These are phyloP conservation scores for Rhodamnia argentea DNA, from an alignment of 345 rosid species.

Conservation along the genomic window DNA sequence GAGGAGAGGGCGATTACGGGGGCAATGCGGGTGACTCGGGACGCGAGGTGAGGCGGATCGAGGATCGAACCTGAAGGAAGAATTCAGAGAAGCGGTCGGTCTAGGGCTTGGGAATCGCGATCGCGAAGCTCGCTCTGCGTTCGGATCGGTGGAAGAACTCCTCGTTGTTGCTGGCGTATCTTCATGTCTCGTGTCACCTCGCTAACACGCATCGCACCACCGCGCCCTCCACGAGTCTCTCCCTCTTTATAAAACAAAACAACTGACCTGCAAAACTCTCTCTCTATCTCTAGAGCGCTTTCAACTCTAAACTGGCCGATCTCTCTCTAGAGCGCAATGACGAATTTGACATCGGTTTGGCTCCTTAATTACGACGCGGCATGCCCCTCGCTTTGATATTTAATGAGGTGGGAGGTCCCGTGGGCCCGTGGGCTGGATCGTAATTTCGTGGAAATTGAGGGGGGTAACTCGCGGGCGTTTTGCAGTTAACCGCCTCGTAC, in stretches of 20 bases:
- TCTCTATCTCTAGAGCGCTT: not conserved
- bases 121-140: not conserved
- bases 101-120: not conserved
- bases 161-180: not conserved
- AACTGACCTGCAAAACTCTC: not conserved
- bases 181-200: conserved; percentile 30
- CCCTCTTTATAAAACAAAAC: not conserved
- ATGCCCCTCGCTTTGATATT: not conserved
- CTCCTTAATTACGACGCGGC: not conserved
- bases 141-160: not conserved
- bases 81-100: not conserved
- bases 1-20: no score
- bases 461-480: not conserved
- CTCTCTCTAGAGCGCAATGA: not conserved
- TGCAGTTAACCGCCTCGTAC: not conserved
- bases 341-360: not conserved
- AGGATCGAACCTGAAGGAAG: not conserved
- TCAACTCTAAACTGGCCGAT: not conserved
- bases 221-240: conserved; percentile 40
- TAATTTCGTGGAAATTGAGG: not conserved
- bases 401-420: not conserved
- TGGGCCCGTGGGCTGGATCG: not conserved
- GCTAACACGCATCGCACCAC: conserved; percentile 40
- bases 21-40: conserved; percentile 2
- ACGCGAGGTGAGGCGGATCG: not conserved